Evolutionary conservation across 352 stramenopile genomes (phyloP).

Genomic region (Pythium volutum): DNA sequence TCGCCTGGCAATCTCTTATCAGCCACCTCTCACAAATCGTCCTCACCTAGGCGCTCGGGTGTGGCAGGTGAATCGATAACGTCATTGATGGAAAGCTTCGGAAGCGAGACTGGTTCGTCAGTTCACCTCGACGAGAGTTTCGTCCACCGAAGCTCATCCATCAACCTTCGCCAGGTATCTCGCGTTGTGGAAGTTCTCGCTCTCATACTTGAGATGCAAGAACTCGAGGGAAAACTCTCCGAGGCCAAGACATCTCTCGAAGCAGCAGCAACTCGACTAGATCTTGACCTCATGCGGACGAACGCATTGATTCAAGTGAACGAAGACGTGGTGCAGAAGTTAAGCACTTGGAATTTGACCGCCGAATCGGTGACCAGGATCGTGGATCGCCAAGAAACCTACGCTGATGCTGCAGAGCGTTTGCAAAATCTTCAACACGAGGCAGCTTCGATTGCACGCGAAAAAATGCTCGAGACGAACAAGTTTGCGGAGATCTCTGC

Average conservation of each 20-base stretch:
- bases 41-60: constrained; percentile 13
- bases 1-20: background rate
- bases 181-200: constrained; percentile 56
- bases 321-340: constrained; percentile 39
- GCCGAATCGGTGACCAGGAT: background rate
- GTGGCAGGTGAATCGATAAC: background rate
- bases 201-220: constrained; percentile 45
- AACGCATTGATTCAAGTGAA: constrained; percentile 31
- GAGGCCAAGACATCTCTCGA: constrained; percentile 24
- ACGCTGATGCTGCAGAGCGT: background rate
- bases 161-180: constrained; percentile 39
- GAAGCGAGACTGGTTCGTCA: constrained; percentile 40
- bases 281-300: constrained; percentile 23
- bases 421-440: constrained; percentile 2
- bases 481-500: constrained; percentile 1
- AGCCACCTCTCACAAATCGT: background rate
- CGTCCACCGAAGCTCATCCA: constrained; percentile 13
- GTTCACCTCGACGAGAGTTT: constrained; percentile 15
- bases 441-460: background rate
- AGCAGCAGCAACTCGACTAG: constrained; percentile 31
- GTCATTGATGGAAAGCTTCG: constrained; percentile 10
- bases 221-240: constrained; percentile 28
- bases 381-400: background rate
- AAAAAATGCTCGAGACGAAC: background rate
- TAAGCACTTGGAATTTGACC: constrained; percentile 30